Base-by-base conservation (phyloP, 345 rosid genomes). In the Populus nigra region DNA sequence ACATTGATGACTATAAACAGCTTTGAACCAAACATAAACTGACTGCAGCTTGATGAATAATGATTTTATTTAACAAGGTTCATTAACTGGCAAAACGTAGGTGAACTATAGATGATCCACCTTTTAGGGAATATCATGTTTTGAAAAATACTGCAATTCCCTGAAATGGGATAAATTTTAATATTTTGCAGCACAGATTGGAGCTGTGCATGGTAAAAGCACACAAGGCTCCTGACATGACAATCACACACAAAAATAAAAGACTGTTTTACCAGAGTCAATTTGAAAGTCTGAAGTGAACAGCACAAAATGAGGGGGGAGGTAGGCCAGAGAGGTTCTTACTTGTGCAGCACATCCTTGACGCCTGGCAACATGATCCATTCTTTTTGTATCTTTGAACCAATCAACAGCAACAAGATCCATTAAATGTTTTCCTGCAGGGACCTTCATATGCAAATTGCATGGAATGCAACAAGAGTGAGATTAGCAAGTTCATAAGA, bases 371-470 rank as follows among this genome's bases (percentile, higher is more conserved):
- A 94, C 98, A 84, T 96, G 97, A 82, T 96, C 99, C 88, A 96
- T 94, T 87, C 96, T 89, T 89, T 90, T 96, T 35, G 90, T 84
- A 79, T 94, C 98, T 85, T 96, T 96, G 87, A 92, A 96, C 99
- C 99, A 96, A 85, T 96, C 99, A 53, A 96, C 98, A 62, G 99
- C 98, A 71, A 96, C 97, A 16, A 96, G 99, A 87, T 96, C 98
- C 99, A 94, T 89, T 69, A 92, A 87, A 84, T 89, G 98, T 81
- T 94, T 96, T 82, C 97, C 98, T 2, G 97, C 98, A 81, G 95
- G 93, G 83, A 89, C 87, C 99, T 96, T 85, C 85, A 85, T 50
- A 59, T 66, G 75, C 77, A 85, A 22, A 78, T 55, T 65, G 69
- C 77, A 80, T 35, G 65, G 9, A 45, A 50, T 11, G 13, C 50